phyloP scores from a whole-genome alignment of 2,329 filamentous ascomycete genomes.

The Trichophyton schoenleinii region DNA sequence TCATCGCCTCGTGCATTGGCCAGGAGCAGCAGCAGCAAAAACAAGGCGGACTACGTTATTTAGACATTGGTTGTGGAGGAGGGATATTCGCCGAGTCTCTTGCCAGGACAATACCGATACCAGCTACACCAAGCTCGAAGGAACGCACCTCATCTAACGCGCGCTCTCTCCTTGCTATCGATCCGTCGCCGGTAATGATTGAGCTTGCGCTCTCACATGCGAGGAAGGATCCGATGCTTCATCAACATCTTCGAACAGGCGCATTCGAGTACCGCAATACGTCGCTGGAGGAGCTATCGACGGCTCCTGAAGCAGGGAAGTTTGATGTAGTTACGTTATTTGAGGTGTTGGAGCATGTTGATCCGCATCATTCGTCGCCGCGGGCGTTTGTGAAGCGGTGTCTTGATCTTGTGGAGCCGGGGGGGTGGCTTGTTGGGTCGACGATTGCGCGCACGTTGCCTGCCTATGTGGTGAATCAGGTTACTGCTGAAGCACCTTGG shows the following conservation, averaged over 20 bases:
- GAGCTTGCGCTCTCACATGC: constrained; percentile 63
- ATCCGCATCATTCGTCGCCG: constrained; percentile 61
- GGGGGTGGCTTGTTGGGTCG: constrained; percentile 83
- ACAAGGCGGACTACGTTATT: constrained; percentile 47
- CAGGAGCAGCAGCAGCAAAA: constrained; percentile 22
- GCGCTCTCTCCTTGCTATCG: constrained; percentile 33
- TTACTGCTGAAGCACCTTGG: constrained; percentile 73
- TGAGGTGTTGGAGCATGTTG: constrained; percentile 89
- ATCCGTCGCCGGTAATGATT: constrained; percentile 33
- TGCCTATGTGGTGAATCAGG: constrained; percentile 84
- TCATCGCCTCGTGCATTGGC: constrained; percentile 62
- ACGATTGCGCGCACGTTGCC: constrained; percentile 84
- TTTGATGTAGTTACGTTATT: constrained; percentile 81
- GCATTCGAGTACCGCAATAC: constrained; percentile 59
- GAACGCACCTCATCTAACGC: constrained; percentile 20
- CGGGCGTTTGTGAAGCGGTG: constrained; percentile 48
- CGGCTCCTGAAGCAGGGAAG: constrained; percentile 4
- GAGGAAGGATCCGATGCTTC: constrained; percentile 56
- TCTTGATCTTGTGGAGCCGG: constrained; percentile 60
- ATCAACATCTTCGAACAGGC: constrained; percentile 38
- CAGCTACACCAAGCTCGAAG: constrained; percentile 12
- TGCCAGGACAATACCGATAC: constrained; percentile 30
- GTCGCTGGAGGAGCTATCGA: constrained; percentile 53
- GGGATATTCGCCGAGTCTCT: constrained; percentile 80
- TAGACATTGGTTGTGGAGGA: constrained; percentile 90